Conservation (phyloP, 202 grass and related monocot genomes). For the Eragrostis tef region DNA sequence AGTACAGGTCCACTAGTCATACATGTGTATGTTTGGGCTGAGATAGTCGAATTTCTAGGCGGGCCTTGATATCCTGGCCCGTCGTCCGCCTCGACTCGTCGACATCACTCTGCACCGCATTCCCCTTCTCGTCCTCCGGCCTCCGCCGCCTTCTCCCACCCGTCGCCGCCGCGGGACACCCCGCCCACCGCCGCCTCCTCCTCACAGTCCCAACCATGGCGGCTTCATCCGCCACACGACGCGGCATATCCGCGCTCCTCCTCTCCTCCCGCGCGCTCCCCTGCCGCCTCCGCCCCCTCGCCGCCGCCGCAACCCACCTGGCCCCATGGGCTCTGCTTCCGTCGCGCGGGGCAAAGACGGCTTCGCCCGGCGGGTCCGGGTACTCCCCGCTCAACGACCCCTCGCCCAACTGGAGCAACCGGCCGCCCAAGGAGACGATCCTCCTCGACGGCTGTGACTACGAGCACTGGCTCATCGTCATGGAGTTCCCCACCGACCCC, state of each 20-base stretch:
- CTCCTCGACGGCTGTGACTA: slow-evolving; percentile 91
- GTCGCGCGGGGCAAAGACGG: slow-evolving; percentile 52
- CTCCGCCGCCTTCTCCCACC: neutral
- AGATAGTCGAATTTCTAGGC: neutral
- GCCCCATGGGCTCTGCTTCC: slow-evolving; percentile 36
- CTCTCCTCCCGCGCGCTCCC: slow-evolving; percentile 30
- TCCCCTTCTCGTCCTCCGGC: neutral
- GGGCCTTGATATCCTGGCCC: neutral
- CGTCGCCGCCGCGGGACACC: neutral
- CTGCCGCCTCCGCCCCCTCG: slow-evolving; percentile 34
- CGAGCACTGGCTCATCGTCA: slow-evolving; percentile 95
- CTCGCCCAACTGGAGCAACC: slow-evolving; percentile 91
- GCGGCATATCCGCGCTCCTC: slow-evolving; percentile 56
- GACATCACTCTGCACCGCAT: neutral
- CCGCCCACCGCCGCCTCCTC: neutral
- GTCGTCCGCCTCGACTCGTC: neutral
- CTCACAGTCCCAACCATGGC: slow-evolving; percentile 34
- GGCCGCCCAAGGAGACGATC: slow-evolving; percentile 81
- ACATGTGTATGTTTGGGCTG: neutral
- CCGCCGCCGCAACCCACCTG: slow-evolving; percentile 27
- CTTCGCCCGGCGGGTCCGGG: slow-evolving; percentile 58
- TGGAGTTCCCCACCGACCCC: slow-evolving; percentile 76
- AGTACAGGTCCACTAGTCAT: too few relatives aligned
- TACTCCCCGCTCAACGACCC: slow-evolving; percentile 77
- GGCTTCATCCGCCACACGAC: slow-evolving; percentile 51